Conservation (phyloP, 768 basidiomycete genomes). For the Hygrocybe punicea region DNA sequence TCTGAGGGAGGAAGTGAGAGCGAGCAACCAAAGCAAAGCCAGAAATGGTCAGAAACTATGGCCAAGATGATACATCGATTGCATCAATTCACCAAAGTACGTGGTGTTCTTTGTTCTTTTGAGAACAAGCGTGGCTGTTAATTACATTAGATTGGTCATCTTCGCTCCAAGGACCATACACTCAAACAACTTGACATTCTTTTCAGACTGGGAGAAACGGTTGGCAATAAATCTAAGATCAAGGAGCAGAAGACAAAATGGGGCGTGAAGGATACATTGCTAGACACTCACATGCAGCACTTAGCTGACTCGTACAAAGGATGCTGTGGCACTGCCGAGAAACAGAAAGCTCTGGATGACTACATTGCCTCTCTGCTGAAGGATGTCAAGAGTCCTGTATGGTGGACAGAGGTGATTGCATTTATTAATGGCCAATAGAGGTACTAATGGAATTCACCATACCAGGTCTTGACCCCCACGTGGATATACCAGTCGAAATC, state of each 20-base stretch:
- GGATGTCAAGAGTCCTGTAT: conserved; percentile 34
- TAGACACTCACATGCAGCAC: conserved; percentile 23
- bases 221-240: conserved; percentile 17
- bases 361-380: conserved; percentile 13
- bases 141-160: neutral
- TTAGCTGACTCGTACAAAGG: conserved; percentile 19
- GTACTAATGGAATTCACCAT: neutral
- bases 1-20: neutral
- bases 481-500: conserved; percentile 38
- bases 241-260: conserved; percentile 21
- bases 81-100: conserved; percentile 23
- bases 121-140: neutral
- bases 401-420: conserved; percentile 20
- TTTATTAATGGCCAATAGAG: neutral
- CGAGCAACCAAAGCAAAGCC: neutral
- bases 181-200: conserved; percentile 12
- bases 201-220: conserved; percentile 14
- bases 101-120: neutral
- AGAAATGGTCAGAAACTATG: conserved; percentile 1
- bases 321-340: conserved; percentile 1
- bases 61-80: conserved; percentile 10
- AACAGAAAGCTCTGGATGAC: conserved; percentile 16
- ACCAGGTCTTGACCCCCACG: conserved; percentile 33
- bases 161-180: neutral
- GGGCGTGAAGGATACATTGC: conserved; percentile 36